Conservation (phyloP, 1,139 yeast species). For the Blastobotrys persicus region DNA sequence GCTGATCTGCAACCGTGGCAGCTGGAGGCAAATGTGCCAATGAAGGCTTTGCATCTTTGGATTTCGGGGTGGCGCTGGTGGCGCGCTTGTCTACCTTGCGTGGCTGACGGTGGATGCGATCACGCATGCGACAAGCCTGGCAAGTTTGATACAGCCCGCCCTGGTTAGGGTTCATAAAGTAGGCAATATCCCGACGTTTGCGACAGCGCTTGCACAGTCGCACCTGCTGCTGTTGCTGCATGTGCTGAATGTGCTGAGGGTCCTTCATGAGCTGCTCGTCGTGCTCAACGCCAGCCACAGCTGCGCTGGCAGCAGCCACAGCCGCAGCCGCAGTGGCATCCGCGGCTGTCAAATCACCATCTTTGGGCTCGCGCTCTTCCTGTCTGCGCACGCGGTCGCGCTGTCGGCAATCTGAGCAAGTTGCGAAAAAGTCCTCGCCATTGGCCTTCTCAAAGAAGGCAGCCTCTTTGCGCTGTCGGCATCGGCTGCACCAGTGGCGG, state of each 20-base stretch:
- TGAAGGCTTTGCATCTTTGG: not conserved
- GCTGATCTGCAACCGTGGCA: conserved; percentile 6
- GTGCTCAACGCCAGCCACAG: conserved; percentile 9
- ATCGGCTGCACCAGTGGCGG: conserved; percentile 6
- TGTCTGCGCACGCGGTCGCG: conserved; percentile 7
- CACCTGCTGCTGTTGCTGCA: not conserved
- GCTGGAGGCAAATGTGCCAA: conserved; percentile 3
- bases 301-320: conserved; percentile 9
- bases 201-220: conserved; percentile 7
- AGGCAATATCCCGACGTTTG: conserved; percentile 1
- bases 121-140: conserved; percentile 9
- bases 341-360: not conserved
- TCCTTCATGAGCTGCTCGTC: conserved; percentile 7
- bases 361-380: conserved; percentile 9
- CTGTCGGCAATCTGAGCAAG: conserved; percentile 8
- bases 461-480: conserved; percentile 4
- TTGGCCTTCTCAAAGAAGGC: conserved; percentile 7
- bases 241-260: not conserved
- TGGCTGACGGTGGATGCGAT: conserved; percentile 7
- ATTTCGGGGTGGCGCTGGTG: not conserved
- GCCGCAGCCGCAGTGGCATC: conserved; percentile 9
- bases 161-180: conserved; percentile 6
- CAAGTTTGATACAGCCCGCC: conserved; percentile 8
- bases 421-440: conserved; percentile 5
- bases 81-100: conserved; percentile 7